Evolutionary conservation across 768 basidiomycete species (phyloP), one percentile per base, ranked within the genome.

Genomic region (Exidia glandulosa): DNA sequence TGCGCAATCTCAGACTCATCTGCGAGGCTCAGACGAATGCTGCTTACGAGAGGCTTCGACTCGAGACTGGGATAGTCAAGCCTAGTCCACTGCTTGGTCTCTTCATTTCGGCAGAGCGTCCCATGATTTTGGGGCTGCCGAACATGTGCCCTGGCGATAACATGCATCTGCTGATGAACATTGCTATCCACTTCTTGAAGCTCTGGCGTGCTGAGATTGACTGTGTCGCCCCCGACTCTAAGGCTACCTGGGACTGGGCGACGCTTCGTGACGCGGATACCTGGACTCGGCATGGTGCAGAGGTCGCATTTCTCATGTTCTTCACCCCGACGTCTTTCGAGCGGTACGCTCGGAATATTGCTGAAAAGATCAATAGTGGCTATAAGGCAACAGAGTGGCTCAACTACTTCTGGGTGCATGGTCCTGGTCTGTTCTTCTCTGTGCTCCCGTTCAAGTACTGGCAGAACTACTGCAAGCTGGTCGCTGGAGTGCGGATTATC

Each of bases 131-230:
- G 2, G 67, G 57, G 0, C 67, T 77, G 9, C 41, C 41, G 7
- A 45, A 45, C 41, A 45, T 45, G 41, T 45, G 7, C 41, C 41
- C 63, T 12, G 62, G 62, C 0, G 76, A 79, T 55, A 58, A 73
- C 0, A 77, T 78, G 75, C 77, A 79, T 62, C 65, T 73, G 1
- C 60, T 62, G 5, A 63, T 80, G 9, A 80, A 79, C 63, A 23
- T 77, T 1, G 56, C 71, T 1, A 75, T 70, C 41, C 67, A 76
- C 16, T 34, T 73, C 5, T 52, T 75, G 30, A 57, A 59, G 0
- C 65, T 73, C 0, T 75, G 74, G 74, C 67, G 68, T 1, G 72
- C 72, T 0, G 67, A 56, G 60, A 12, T 61, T 70, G 13, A 62
- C 67, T 69, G 57, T 48, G 63, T 64, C 64, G 50, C 19, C 19